These are phyloP conservation scores for Meripilus lineatus DNA, from an alignment of 1,284 basidiomycete species.

Conservation along the genomic window DNA sequence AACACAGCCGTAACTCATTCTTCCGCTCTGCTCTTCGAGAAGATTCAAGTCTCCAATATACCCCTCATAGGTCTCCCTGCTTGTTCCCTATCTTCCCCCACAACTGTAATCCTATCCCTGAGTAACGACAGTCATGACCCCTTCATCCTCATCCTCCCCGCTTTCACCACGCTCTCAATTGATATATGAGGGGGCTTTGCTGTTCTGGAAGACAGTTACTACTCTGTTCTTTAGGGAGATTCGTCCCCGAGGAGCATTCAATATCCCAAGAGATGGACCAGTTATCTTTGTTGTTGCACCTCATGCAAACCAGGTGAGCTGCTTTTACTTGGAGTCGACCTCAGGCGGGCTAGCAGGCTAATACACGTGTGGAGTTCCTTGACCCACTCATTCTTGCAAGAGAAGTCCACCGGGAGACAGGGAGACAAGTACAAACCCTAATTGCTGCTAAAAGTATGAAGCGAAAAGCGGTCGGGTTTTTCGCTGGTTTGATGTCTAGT, in stretches of 20 bases:
- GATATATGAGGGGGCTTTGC: conserved; percentile 60
- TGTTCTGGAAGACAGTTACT: conserved; percentile 82
- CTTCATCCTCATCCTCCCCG: conserved; percentile 6
- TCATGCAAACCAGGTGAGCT: conserved; percentile 87
- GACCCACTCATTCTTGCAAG: conserved; percentile 89
- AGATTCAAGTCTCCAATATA: neutral
- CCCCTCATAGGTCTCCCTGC: neutral
- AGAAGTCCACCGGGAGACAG: conserved; percentile 84
- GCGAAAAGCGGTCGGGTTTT: conserved; percentile 77
- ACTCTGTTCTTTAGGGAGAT: conserved; percentile 98
- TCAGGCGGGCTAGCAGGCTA: conserved; percentile 9
- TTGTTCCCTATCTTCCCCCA: conserved; percentile 5
- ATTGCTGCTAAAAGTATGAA: conserved; percentile 94
- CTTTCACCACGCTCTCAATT: too few species aligned
- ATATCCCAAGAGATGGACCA: conserved; percentile 89
- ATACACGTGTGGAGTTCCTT: conserved; percentile 68
- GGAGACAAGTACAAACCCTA: conserved; percentile 83
- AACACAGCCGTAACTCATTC: too few species aligned
- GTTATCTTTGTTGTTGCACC: conserved; percentile 97
- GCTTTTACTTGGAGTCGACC: neutral
- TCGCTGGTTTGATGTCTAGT: conserved; percentile 83
- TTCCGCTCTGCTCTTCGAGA: too few species aligned
- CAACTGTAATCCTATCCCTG: conserved; percentile 15
- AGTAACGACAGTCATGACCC: conserved; percentile 7
- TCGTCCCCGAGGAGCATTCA: conserved; percentile 90